Conservation (phyloP, 306 rosid genomes). For the Rosa chinensis region DNA sequence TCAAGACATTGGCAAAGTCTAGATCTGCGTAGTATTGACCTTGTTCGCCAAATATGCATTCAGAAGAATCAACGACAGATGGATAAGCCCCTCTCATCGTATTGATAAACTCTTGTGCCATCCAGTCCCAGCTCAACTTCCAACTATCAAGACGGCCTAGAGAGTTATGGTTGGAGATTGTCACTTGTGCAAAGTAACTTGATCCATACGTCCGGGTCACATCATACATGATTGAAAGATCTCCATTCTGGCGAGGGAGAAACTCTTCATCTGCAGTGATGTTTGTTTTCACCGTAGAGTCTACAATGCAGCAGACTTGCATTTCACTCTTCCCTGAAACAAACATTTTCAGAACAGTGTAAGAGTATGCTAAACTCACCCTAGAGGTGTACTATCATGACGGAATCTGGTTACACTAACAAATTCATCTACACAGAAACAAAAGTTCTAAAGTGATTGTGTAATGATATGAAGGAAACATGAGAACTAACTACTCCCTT, state of each 20-base stretch:
- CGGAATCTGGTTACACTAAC: not conserved
- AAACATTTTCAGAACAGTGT: not conserved
- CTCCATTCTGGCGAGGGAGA: slow-evolving; percentile 79
- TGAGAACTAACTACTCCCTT: not conserved
- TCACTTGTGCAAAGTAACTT: slow-evolving; percentile 77
- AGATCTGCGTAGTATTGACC: slow-evolving; percentile 41
- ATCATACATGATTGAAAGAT: slow-evolving; percentile 90
- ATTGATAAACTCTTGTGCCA: slow-evolving; percentile 70
- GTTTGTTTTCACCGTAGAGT: slow-evolving; percentile 49
- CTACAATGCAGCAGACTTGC: slow-evolving; percentile 71
- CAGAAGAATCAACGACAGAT: slow-evolving; percentile 72
- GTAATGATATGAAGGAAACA: not conserved
- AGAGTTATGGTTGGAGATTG: slow-evolving; percentile 75
- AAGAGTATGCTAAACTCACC: slow-evolving; percentile 2
- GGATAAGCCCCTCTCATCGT: slow-evolving; percentile 95
- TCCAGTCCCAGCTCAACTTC: slow-evolving; percentile 96
- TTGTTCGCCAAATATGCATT: slow-evolving; percentile 71
- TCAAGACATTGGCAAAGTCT: slow-evolving; percentile 76
- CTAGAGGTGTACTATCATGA: not conserved
- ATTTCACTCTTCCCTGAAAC: slow-evolving; percentile 56
- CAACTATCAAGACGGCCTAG: slow-evolving; percentile 97
- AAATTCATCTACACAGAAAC: not conserved
- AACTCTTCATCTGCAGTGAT: slow-evolving; percentile 49
- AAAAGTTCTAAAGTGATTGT: not conserved
- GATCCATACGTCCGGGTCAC: slow-evolving; percentile 63